Percentiles rank a stretch among this genome's conserved stretches.
Evolutionary conservation across 2,329 filamentous ascomycete genomes (phyloP).

Genomic region (Diaporthe citrichinensis): DNA sequence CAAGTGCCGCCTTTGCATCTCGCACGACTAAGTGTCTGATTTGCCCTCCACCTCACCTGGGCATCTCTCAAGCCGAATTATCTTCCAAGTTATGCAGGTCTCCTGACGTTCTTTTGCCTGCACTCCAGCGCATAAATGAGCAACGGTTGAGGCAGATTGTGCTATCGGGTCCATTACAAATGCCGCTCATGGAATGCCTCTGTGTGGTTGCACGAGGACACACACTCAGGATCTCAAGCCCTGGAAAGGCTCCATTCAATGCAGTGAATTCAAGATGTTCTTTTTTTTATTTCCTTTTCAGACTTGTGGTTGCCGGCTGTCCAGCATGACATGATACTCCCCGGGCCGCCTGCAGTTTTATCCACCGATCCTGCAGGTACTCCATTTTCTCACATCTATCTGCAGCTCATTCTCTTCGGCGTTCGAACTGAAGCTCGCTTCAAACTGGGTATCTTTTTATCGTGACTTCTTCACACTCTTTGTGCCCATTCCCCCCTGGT

Average conservation of each 20-base stretch:
- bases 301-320: not conserved
- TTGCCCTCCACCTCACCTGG: not conserved
- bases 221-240: not conserved
- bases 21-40: no score
- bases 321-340: slow-evolving; percentile 1
- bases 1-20: not conserved
- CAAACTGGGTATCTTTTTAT: slow-evolving; percentile 25
- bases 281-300: not conserved
- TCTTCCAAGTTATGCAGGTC: not conserved
- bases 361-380: not conserved
- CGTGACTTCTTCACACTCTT: not conserved
- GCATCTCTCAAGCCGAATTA: not conserved
- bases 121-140: not conserved
- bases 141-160: not conserved
- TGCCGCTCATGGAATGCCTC: no score
- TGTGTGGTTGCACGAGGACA: not conserved
- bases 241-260: not conserved
- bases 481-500: not conserved
- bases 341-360: not conserved
- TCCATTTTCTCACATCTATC: not conserved
- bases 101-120: not conserved
- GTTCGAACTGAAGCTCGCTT: not conserved
- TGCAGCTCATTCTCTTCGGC: not conserved
- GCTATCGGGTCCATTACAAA: no score
- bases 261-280: not conserved